These are phyloP conservation scores for Thielaviopsis cerberus DNA, from an alignment of 2,329 filamentous ascomycete genomes.

Conservation along the genomic window DNA sequence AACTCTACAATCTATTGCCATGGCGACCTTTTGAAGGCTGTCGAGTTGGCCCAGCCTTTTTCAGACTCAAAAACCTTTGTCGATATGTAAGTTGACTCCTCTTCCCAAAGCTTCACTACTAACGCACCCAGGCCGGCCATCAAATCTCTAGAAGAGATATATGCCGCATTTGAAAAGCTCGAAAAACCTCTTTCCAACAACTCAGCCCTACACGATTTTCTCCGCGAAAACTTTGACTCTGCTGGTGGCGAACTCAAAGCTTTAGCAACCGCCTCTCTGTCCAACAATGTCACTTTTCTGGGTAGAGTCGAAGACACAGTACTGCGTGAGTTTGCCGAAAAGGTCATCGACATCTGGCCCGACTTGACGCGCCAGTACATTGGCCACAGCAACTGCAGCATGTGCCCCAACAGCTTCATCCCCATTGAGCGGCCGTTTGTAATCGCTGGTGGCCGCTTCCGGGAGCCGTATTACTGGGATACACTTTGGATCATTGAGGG, in stretches of 20 bases:
- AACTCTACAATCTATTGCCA: constrained; percentile 50
- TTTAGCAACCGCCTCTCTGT: constrained; percentile 31
- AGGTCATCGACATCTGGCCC: constrained; percentile 53
- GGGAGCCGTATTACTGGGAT: constrained; percentile 56
- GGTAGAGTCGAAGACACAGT: constrained; percentile 36
- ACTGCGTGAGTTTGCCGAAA: constrained; percentile 39
- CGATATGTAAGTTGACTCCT: constrained; percentile 33
- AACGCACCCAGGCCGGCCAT: constrained; percentile 33
- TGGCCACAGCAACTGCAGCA: constrained; percentile 33
- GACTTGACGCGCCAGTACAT: constrained; percentile 43
- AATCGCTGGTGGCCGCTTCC: constrained; percentile 52
- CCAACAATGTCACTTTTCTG: constrained; percentile 40
- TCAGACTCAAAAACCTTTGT: constrained; percentile 54
- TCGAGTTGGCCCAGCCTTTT: constrained; percentile 46
- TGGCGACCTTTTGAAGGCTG: constrained; percentile 41
- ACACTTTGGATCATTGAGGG: constrained; percentile 52
- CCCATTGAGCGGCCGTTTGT: constrained; percentile 49
- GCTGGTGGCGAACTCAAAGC: constrained; percentile 44
- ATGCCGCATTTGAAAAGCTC: constrained; percentile 40
- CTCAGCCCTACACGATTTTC: constrained; percentile 40
- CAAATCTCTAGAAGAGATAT: constrained; percentile 38
- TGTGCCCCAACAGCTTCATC: constrained; percentile 46
- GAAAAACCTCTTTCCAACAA: constrained; percentile 44
- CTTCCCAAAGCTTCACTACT: not conserved
- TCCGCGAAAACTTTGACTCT: constrained; percentile 42